phyloP scores from a whole-genome alignment of 73 alveolate genomes.

The Paramecium sexaurelia region DNA sequence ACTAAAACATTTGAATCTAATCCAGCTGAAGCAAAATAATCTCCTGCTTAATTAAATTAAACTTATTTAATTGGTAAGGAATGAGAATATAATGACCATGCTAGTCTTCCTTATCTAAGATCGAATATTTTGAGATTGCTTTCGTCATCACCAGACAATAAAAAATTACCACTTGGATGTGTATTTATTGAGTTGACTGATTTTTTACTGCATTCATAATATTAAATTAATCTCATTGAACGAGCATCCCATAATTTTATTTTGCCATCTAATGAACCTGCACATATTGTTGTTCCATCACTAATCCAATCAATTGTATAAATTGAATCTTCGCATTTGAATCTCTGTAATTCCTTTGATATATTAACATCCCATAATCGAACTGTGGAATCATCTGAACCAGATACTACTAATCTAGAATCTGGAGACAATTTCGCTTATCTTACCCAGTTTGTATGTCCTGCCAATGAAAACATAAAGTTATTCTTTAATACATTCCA shows the following conservation, averaged over 20 bases:
- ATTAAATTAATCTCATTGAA: constrained; percentile 81
- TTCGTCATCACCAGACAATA: constrained; percentile 92
- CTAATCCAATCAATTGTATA: constrained; percentile 94
- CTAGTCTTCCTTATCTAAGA: constrained; percentile 93
- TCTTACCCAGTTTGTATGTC: constrained; percentile 99
- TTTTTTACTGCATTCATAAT: constrained; percentile 94
- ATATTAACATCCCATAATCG: constrained; percentile 94
- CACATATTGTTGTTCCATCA: constrained; percentile 93
- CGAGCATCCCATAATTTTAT: constrained; percentile 99
- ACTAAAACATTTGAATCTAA: constrained; percentile 41
- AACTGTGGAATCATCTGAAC: constrained; percentile 95
- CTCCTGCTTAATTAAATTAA: constrained; percentile 94
- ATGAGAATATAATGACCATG: constrained; percentile 97
- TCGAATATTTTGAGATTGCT: constrained; percentile 97
- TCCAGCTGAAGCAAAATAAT: constrained; percentile 93
- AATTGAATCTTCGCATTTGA: constrained; percentile 87
- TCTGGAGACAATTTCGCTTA: constrained; percentile 98
- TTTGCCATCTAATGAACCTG: constrained; percentile 96
- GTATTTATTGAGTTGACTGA: constrained; percentile 86
- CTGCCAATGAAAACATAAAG: constrained; percentile 91
- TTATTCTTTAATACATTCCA: constrained; percentile 92
- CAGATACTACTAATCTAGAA: constrained; percentile 93
- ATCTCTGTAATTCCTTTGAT: constrained; percentile 72
- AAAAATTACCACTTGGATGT: constrained; percentile 96
- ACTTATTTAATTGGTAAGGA: constrained; percentile 90